phyloP scores from a whole-genome alignment of 352 stramenopile species.

The Phytophthora pini region DNA sequence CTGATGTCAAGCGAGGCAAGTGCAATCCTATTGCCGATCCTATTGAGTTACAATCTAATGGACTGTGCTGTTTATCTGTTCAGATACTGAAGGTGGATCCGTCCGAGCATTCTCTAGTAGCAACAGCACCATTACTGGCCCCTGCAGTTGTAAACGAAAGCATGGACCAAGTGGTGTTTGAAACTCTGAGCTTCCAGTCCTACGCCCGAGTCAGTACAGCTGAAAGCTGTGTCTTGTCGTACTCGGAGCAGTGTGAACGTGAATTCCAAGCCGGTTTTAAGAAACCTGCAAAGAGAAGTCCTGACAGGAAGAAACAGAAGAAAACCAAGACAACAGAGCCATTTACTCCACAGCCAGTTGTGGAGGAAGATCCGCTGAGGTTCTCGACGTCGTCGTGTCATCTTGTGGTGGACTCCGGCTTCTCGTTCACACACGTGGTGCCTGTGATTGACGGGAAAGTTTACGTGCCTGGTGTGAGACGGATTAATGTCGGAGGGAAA shows the following conservation, averaged over 20 bases:
- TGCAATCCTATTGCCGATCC: constrained; percentile 8
- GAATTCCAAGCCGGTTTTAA: constrained; percentile 22
- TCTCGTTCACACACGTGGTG: constrained; percentile 95
- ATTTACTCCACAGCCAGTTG: neutral
- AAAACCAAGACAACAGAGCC: neutral
- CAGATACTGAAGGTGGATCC: constrained; percentile 59
- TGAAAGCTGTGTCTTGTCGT: constrained; percentile 73
- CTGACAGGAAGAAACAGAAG: constrained; percentile 24
- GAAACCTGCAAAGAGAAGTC: constrained; percentile 28
- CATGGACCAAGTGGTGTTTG: constrained; percentile 86
- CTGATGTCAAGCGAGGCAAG: constrained; percentile 56
- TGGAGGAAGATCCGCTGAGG: constrained; percentile 28
- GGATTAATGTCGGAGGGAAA: constrained; percentile 95
- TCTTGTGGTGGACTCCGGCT: constrained; percentile 94
- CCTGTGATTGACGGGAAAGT: constrained; percentile 83
- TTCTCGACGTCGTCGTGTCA: constrained; percentile 69
- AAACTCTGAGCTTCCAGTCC: constrained; percentile 69
- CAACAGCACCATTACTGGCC: constrained; percentile 65
- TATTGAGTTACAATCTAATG: too few relatives aligned
- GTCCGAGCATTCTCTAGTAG: constrained; percentile 57
- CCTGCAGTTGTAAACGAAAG: constrained; percentile 63
- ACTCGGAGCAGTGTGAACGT: constrained; percentile 46
- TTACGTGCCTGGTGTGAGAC: constrained; percentile 57
- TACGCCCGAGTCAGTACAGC: constrained; percentile 59
- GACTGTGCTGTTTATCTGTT: neutral